Percentiles rank a stretch among this genome's conserved stretches.
Evolutionary conservation across 805 yeast species (phyloP).

Genomic region (Nematodospora valgi): DNA sequence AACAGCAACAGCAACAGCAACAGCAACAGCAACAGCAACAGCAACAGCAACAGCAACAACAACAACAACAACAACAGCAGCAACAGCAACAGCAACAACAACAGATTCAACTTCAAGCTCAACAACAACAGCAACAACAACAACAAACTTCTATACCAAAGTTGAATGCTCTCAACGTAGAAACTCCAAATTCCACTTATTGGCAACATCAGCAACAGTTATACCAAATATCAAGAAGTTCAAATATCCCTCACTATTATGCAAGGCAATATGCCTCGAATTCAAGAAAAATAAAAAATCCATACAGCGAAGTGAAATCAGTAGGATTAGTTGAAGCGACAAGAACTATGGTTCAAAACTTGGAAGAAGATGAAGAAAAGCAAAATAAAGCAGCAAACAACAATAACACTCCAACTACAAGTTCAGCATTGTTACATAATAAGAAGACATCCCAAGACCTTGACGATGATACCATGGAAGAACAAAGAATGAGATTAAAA

Average conservation of each 20-base stretch:
- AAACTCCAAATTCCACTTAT: constrained; percentile 42
- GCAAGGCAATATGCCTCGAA: constrained; percentile 79
- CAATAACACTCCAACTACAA: constrained; percentile 32
- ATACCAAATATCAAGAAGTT: constrained; percentile 62
- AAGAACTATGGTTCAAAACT: constrained; percentile 29
- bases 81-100: constrained; percentile 18
- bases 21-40: constrained; percentile 16
- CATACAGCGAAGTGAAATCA: constrained; percentile 33
- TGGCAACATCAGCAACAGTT: constrained; percentile 84
- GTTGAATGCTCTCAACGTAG: constrained; percentile 18
- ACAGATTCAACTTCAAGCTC: constrained; percentile 18
- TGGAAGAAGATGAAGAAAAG: constrained; percentile 46
- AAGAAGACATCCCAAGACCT: constrained; percentile 41
- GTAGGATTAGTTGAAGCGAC: constrained; percentile 42
- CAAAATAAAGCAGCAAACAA: constrained; percentile 30
- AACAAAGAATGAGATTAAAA: constrained; percentile 57
- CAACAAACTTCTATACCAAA: constrained; percentile 16
- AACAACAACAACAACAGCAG: constrained; percentile 14
- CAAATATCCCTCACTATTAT: constrained; percentile 71
- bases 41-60: constrained; percentile 20
- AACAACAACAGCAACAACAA: constrained; percentile 20
- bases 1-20: constrained; percentile 16
- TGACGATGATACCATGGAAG: constrained; percentile 53
- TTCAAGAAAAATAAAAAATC: constrained; percentile 47
- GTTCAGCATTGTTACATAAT: constrained; percentile 38